phyloP scores from a whole-genome alignment of 805 yeast species.

The Hanseniaspora taiwanica region DNA sequence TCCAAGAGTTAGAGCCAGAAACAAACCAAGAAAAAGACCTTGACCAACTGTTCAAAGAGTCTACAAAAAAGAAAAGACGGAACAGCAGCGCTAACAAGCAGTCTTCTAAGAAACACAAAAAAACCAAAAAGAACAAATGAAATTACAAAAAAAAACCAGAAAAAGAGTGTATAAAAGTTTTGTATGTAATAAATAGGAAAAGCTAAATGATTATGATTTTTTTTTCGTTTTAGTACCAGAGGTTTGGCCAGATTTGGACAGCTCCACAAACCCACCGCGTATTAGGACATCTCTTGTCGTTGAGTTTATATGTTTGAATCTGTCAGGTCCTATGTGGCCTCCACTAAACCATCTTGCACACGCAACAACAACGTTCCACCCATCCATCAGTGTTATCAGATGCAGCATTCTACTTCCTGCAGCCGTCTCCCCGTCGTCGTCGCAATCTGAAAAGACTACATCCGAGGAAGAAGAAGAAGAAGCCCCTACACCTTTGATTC shows the following conservation, averaged over 20 bases:
- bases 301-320: slow-evolving; percentile 86
- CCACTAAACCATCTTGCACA: slow-evolving; percentile 95
- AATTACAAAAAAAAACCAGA: neutral
- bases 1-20: slow-evolving; percentile 10
- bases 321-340: slow-evolving; percentile 77
- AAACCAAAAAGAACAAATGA: neutral
- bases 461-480: no score
- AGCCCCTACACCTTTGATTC: slow-evolving; percentile 39
- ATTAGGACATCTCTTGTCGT: slow-evolving; percentile 76
- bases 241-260: slow-evolving; percentile 1
- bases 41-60: slow-evolving; percentile 1
- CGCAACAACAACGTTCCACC: slow-evolving; percentile 66
- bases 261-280: slow-evolving; percentile 39
- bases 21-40: slow-evolving; percentile 2
- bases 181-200: neutral
- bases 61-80: slow-evolving; percentile 4
- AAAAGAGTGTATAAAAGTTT: neutral
- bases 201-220: neutral
- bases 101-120: slow-evolving; percentile 2
- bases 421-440: slow-evolving; percentile 95
- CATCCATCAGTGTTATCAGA: slow-evolving; percentile 64
- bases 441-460: slow-evolving; percentile 65
- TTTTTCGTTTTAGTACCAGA: neutral
- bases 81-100: slow-evolving; percentile 1
- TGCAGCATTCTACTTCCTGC: slow-evolving; percentile 85